These are phyloP conservation scores for Harringtonia lauricola DNA, from an alignment of 2,329 filamentous ascomycete species.

Conservation along the genomic window DNA sequence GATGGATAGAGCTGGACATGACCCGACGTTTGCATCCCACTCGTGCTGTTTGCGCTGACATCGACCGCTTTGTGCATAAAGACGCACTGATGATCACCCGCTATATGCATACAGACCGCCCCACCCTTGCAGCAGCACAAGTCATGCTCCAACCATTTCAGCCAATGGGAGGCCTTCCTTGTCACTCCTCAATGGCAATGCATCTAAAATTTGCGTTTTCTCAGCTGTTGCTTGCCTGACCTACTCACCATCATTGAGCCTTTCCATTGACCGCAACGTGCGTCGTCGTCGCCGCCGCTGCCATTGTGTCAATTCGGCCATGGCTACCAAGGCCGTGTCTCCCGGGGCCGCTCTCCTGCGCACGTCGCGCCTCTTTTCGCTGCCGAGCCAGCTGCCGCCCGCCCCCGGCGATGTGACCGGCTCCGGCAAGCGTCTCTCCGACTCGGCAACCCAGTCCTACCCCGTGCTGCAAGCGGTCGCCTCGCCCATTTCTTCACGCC, in stretches of 20 bases:
- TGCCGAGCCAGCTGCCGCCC: constrained; percentile 63
- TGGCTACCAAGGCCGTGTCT: constrained; percentile 30
- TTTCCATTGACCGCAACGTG: too few species aligned
- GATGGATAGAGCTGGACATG: too few species aligned
- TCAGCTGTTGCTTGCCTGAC: neutral
- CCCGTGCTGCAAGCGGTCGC: constrained; percentile 79
- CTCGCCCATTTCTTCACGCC: constrained; percentile 60
- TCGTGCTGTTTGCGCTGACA: too few species aligned
- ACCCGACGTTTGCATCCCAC: too few species aligned
- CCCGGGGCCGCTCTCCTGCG: constrained; percentile 64
- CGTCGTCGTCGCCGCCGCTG: too few species aligned
- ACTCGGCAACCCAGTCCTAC: constrained; percentile 62
- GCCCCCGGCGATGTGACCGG: constrained; percentile 40
- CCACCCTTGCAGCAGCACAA: neutral
- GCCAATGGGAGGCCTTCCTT: too few species aligned
- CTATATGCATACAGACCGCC: neutral
- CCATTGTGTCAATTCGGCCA: constrained; percentile 11
- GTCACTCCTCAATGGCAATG: neutral
- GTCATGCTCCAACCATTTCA: neutral
- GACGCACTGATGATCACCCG: too few species aligned
- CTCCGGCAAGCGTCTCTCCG: constrained; percentile 40
- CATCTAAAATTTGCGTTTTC: neutral
- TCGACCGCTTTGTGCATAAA: too few species aligned
- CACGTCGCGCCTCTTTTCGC: constrained; percentile 78
- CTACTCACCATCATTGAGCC: neutral